Evolutionary conservation across 148 eudicot genomes (phyloP), one percentile per base, ranked within the genome.

Genomic region (Heliosperma pusillum): DNA sequence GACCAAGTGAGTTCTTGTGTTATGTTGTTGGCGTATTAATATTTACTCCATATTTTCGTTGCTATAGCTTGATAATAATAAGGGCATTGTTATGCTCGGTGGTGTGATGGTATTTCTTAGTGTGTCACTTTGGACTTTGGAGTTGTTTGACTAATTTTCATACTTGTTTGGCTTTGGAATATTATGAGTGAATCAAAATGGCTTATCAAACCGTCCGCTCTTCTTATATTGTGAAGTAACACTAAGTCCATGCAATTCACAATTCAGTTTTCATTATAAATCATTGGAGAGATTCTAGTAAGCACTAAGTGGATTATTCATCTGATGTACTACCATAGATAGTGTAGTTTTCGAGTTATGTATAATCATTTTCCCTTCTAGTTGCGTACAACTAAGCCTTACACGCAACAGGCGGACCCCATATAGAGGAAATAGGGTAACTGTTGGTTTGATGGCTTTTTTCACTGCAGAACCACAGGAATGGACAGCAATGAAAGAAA

Each of bases 1-100:
- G 82, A 87, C 77, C 98, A 83, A 91, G 98, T 93, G 79, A 86
- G 98, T 78, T 40, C 55, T 19, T 3, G 22, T 68, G 10, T 55
- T n/a, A 57, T 10, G 29, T 33, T 11, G n/a, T 20, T 20, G 13
- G 36, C 5, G 50, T 27, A 13, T 50, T 50, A 50, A 50, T 50
- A 50, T 50, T 50, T 16, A 36, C 42, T 36, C 42, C 42, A 36
- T 36, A 36, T 36, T 36, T 36, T 36, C 9, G 9, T 36, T 36
- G 42, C 42, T 36, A 36, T 36, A 50, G 13, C 16, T n/a, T 67
- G 71, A n/a, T 12, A 69, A 21, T 29, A 62, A 12, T 27, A 10
- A 27, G 5, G 64, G 50, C 13, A n/a, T 66, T 66, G 70, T 66
- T 19, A 33, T 66, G 47, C 9, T 62, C 1, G n/a, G 33, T 27